Evolutionary conservation across 495 filamentous ascomycete genomes (phyloP), one percentile per base, ranked within the genome.

Genomic region (Hypoxylon lenormandii): DNA sequence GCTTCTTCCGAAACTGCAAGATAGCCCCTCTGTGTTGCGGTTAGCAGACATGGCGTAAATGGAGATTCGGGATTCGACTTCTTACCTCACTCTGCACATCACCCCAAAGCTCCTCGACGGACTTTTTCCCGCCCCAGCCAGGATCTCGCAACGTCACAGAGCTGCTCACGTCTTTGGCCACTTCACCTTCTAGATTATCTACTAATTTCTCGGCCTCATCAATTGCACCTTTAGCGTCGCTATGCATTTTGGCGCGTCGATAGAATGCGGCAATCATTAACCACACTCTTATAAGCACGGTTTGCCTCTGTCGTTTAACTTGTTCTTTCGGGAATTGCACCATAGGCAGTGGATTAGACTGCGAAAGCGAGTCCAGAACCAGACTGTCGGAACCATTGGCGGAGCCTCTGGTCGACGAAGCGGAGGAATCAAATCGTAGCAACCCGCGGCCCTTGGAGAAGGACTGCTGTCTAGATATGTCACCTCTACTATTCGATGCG

Each of bases 181-280:
- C 76, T 12, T 89, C 86, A 8, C 57, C 50, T 73, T 90, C 86
- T 47, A 90, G 72, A 3, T 56, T 61, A 60, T 84, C 80, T 4
- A 89, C 86, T 18, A 94, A 83, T 66, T 87, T 90, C 36, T 80
- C 77, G n/a, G 94, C 95, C 79, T 98, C 95, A 28, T 87, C 83
- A 42, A 92, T 87, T 1, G 95, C 92, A 49, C 88, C 90, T 40
- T 84, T 83, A 1, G 91, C 90, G 74, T 98, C 93, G 1, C 90
- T 87, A 40, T 87, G 86, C 76, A 94, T 87, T 1, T 83, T 87
- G 10, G 94, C 92, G 46, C 92, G 87, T 21, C 93, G 87, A 72
- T 98, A 98, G 54, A 97, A 87, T 0, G 89, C 89, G 2, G 92
- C 89, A 48, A 97, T 93, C 62, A 93, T 89, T 11, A 97, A 84